A percentile compares a stretch with the other conserved stretches of the same genome.
Evolutionary conservation across 805 yeast genomes (phyloP).

Genomic region (Hanseniaspora valbyensis): DNA sequence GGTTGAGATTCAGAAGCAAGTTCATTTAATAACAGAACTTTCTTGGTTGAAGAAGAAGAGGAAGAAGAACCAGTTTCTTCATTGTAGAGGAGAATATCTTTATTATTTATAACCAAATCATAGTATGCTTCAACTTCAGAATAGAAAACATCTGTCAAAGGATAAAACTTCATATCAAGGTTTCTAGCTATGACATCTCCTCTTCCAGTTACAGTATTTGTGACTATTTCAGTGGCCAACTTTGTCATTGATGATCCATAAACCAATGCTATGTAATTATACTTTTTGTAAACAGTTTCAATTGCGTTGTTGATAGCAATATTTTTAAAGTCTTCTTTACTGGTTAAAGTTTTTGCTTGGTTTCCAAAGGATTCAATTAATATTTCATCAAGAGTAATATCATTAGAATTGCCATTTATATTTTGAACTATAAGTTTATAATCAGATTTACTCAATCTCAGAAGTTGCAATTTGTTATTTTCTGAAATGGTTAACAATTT

Average conservation of each 20-base stretch:
- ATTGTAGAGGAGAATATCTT: constrained; percentile 11
- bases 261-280: constrained; percentile 29
- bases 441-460: constrained; percentile 29
- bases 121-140: constrained; percentile 56
- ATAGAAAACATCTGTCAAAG: constrained; percentile 62
- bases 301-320: constrained; percentile 41
- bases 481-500: constrained; percentile 30
- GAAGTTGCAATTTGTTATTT: constrained; percentile 25
- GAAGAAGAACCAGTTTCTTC: constrained; percentile 15
- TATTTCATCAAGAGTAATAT: constrained; percentile 27
- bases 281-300: constrained; percentile 31
- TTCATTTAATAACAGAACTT: constrained; percentile 19
- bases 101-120: constrained; percentile 23
- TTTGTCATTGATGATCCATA: constrained; percentile 75
- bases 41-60: constrained; percentile 17
- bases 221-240: constrained; percentile 66
- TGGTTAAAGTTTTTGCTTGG: constrained; percentile 34
- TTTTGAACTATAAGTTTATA: neutral
- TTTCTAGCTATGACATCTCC: constrained; percentile 54
- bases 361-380: constrained; percentile 33
- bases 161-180: constrained; percentile 50
- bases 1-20: constrained; percentile 27
- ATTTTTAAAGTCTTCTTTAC: constrained; percentile 50
- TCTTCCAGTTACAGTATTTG: constrained; percentile 76
- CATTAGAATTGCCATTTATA: constrained; percentile 14